These are phyloP conservation scores for Globisporangium acanthophoron DNA, from an alignment of 352 stramenopile species.

Conservation along the genomic window DNA sequence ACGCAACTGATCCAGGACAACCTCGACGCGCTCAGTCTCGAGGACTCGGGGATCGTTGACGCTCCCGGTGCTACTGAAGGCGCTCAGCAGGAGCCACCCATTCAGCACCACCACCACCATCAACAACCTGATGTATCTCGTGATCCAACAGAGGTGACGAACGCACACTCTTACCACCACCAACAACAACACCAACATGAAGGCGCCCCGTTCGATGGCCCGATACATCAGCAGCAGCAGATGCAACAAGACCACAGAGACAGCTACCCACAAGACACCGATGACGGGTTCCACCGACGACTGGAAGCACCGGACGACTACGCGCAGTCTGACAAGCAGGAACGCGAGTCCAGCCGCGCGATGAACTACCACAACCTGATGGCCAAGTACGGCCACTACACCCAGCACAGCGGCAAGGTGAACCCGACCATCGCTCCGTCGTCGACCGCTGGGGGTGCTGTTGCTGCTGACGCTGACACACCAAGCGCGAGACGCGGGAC, in stretches of 20 bases:
- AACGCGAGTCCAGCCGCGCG: conserved; percentile 51
- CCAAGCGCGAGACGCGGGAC: background rate
- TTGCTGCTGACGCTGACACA: background rate
- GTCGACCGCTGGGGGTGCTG: background rate
- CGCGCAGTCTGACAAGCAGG: conserved; percentile 8
- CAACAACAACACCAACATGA: background rate
- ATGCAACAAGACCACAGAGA: background rate
- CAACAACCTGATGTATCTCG: background rate
- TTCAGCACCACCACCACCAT: background rate
- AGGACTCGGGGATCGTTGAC: conserved; percentile 6
- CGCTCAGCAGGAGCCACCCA: conserved; percentile 3
- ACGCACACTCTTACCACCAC: background rate
- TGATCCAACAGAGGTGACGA: background rate
- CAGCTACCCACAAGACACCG: background rate
- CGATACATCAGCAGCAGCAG: background rate
- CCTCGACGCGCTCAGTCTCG: conserved; percentile 25
- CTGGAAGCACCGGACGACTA: background rate
- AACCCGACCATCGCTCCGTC: conserved; percentile 13
- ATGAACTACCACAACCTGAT: conserved; percentile 68
- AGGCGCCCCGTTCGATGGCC: no score
- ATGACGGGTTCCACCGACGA: background rate
- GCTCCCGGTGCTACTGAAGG: background rate
- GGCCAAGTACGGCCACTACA: conserved; percentile 73
- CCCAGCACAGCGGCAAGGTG: conserved; percentile 57
- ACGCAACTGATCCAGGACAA: conserved; percentile 55